These are phyloP conservation scores for Arthrobotrys sinensis DNA, from an alignment of 2,329 filamentous ascomycete genomes.

Conservation along the genomic window DNA sequence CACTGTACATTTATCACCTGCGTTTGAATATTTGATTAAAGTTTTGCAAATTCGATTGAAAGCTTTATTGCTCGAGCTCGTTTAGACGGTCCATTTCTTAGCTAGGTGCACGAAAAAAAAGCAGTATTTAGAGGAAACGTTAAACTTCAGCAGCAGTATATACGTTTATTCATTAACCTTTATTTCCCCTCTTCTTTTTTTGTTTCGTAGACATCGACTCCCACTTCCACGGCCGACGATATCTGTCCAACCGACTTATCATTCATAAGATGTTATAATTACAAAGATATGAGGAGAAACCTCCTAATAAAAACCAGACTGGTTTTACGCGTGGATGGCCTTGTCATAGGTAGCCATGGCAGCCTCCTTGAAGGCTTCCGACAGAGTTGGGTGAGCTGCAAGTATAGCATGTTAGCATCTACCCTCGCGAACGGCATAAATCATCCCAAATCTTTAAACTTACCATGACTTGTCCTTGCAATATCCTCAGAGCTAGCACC, in stretches of 20 bases:
- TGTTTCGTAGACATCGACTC: constrained; percentile 11
- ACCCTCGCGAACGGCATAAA: neutral
- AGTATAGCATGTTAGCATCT: constrained; percentile 11
- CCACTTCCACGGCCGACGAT: neutral
- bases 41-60: neutral
- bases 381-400: constrained; percentile 85
- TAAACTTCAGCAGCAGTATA: constrained; percentile 20
- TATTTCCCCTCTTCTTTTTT: neutral
- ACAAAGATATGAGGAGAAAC: constrained; percentile 51
- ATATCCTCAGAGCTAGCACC: constrained; percentile 96
- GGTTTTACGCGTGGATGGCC: constrained; percentile 89
- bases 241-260: constrained; percentile 17
- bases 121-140: constrained; percentile 1
- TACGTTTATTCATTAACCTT: constrained; percentile 43
- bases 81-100: neutral
- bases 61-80: too few species aligned
- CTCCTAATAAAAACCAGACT: neutral
- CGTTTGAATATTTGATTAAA: neutral
- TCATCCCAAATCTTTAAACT: constrained; percentile 30
- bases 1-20: constrained; percentile 16
- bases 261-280: constrained; percentile 61
- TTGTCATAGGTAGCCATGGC: constrained; percentile 97
- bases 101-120: neutral
- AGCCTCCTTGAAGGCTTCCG: constrained; percentile 99
- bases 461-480: constrained; percentile 88